Percentiles rank a stretch among this genome's conserved stretches.
These are phyloP conservation scores for Cladophialophora psammophila DNA, from an alignment of 2,329 filamentous ascomycete species.

Conservation along the genomic window DNA sequence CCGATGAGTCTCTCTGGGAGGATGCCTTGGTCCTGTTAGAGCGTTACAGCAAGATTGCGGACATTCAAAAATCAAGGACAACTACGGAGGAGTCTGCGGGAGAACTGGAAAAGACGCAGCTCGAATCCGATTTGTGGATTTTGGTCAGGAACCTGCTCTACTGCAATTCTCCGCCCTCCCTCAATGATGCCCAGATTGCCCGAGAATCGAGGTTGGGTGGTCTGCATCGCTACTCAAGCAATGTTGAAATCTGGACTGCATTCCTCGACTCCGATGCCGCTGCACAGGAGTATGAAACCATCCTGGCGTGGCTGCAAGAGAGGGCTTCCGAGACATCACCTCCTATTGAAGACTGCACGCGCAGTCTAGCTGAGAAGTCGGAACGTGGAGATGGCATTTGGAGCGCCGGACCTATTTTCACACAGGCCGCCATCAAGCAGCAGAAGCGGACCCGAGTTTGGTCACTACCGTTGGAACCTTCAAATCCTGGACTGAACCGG, in stretches of 20 bases:
- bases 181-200: constrained; percentile 47
- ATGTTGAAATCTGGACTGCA: constrained; percentile 71
- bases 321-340: constrained; percentile 72
- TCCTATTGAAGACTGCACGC: constrained; percentile 76
- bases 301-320: constrained; percentile 83
- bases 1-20: constrained; percentile 53
- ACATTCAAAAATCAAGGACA: constrained; percentile 48
- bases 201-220: constrained; percentile 52
- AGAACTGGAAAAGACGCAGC: constrained; percentile 71
- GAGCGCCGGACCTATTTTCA: constrained; percentile 90
- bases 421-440: constrained; percentile 86
- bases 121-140: constrained; percentile 85
- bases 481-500: constrained; percentile 60
- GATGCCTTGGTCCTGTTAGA: constrained; percentile 73
- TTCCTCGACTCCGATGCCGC: constrained; percentile 76
- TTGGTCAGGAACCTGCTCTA: constrained; percentile 68
- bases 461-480: constrained; percentile 70
- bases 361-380: constrained; percentile 76
- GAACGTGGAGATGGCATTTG: constrained; percentile 79
- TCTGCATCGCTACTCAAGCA: constrained; percentile 64
- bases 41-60: constrained; percentile 66
- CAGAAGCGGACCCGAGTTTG: constrained; percentile 79
- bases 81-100: constrained; percentile 40
- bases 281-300: constrained; percentile 78
- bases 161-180: constrained; percentile 69